Conservation (phyloP, 306 rosid genomes). For the Prunus padus region DNA sequence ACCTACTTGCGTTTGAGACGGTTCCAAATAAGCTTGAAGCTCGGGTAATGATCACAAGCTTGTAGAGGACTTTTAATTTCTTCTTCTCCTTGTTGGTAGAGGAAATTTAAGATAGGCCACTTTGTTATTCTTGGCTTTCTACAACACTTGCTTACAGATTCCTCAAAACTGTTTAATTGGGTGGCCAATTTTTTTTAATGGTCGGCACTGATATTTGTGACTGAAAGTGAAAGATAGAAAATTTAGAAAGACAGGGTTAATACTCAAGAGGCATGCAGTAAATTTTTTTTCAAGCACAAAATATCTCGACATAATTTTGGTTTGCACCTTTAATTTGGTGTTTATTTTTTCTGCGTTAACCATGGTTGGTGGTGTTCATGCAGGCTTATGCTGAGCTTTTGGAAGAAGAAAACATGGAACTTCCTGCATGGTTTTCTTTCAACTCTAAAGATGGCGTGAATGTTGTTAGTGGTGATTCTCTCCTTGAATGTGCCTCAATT, state of each 20-base stretch:
- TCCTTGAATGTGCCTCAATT: constrained; percentile 65
- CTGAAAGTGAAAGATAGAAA: neutral
- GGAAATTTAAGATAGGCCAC: neutral
- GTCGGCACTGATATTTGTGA: neutral
- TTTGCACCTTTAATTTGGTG: neutral
- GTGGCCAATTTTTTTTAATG: neutral
- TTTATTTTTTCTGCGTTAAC: neutral
- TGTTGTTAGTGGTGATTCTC: constrained; percentile 80
- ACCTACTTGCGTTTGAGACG: constrained; percentile 88
- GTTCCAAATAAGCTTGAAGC: constrained; percentile 89
- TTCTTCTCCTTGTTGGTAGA: neutral
- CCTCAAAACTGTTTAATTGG: neutral
- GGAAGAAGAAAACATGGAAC: constrained; percentile 68
- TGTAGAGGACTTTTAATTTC: neutral
- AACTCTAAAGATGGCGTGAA: constrained; percentile 79
- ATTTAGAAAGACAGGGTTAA: neutral
- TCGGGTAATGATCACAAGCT: constrained; percentile 41
- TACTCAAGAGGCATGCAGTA: neutral
- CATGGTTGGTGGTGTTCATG: constrained; percentile 18
- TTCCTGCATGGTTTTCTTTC: constrained; percentile 94
- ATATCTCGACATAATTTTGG: neutral
- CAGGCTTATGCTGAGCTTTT: constrained; percentile 86
- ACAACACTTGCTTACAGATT: neutral
- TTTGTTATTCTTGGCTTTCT: neutral
- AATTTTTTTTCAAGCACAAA: neutral